Base-by-base conservation (phyloP, 2,329 filamentous ascomycete genomes). In the Epichloe amarillans region DNA sequence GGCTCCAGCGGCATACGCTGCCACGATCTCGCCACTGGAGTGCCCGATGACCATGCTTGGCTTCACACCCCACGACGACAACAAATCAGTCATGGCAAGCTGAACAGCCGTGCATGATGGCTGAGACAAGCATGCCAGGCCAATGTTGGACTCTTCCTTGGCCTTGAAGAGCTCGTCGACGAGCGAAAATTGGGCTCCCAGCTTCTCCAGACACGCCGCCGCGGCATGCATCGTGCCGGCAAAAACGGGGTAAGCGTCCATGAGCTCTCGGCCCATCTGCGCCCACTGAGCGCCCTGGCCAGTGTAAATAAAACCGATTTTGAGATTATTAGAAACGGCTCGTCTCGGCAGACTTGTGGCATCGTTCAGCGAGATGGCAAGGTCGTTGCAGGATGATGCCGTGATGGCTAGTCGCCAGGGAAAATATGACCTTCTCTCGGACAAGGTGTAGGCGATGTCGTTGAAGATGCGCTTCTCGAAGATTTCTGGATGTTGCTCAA, bases 391-490 rank as follows among this genome's bases (percentile, higher is more conserved):
- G 43, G 68, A 68, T 4, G 63, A 60, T 0, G 70, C 71, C 0
- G 69, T 62, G 10, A 75, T 63, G 3, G 72, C 70, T 2, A 69
- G 64, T 17, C 71, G 64, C 64, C 68, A 73, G 39, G 67, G 66
- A 15, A 73, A 60, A 19, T 69, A 61, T 1, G 72, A 70, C 35
- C 72, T 63, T 14, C 72, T 64, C 56, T 73, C 66, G 10, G 70
- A 67, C 2, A 76, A 60, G 0, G 73, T 76, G 54, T 76, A 75
- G 4, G 72, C 70, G 26, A 76, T 58, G 53, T 76, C 69, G 12
- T 64, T 62, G 54, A 75, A 68, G 7, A 76, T 60, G 10, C 64
- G 62, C 45, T 65, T 68, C 56, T 70, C 65, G 55, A 69, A 69
- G 23, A 69, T 59, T 51, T 70, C 68, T 8, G 66, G 66, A 37